Base-by-base conservation (phyloP, 768 basidiomycete species). In the Tephrocybe sp. region DNA sequence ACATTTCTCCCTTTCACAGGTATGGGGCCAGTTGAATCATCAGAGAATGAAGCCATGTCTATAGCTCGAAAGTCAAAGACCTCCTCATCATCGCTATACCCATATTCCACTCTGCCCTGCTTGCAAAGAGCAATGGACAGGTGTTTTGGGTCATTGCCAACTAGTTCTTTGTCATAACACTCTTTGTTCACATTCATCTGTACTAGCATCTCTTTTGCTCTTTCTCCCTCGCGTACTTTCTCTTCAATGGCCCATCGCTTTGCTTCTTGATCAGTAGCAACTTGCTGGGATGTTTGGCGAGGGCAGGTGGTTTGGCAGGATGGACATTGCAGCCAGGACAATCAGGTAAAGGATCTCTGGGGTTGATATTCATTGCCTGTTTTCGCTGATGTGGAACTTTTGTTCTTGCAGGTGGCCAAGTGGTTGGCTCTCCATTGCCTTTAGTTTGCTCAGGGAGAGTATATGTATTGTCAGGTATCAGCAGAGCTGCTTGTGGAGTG, bases 51-150 rank as follows among this genome's bases (percentile, higher is more conserved):
- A 18, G 27, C 21, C 26, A 35, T 27, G 16, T 44, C 49, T 7
- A 37, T 32, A 11, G 13, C 34, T 16, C 16, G 31, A 50, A 50
- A 50, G 26, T 50, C 39, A 25, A 50, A 50, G 13, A 42, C 22
- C 13, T 34, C 32, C 49, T 50, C 41, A 21, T 40, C 49, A 11
- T 43, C 32, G 18, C 13, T 27, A 50, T 40, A 27, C 24, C n/a
- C n/a, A n/a, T n/a, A n/a, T n/a, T n/a, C n/a, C n/a, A 15, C 8
- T n/a, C 32, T 34, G 16, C 26, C 35, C 24, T 31, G 21, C 30
- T 36, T 35, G n/a, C 19, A 32, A 21, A 26, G 7, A n/a, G 42
- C 49, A 25, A 34, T 26, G 5, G 49, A 50, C 30, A 50, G 27
- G 15, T 19, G n/a, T 21, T 42, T 30, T 43, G 49, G 49, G 25